Evolutionary conservation across 306 rosid species (phyloP), one percentile per base, ranked within the genome.

Genomic region (Pyrus communis): DNA sequence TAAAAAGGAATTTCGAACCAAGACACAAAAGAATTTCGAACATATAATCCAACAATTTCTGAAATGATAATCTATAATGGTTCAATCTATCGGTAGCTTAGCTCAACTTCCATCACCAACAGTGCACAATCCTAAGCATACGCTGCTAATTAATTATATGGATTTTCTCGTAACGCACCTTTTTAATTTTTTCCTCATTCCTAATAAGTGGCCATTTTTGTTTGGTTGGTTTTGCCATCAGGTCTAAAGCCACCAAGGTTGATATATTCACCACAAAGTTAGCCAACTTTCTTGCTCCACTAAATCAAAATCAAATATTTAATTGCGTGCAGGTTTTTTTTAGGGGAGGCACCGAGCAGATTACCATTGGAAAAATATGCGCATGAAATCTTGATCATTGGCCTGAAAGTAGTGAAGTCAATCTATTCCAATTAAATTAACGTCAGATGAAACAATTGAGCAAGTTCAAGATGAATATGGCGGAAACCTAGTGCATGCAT

Each of bases 231-330:
- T 57, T 72, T 28, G 54, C 35, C 66, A 33, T 57, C 66, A 33
- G 57, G 79, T 67, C 22, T 46, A 43, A 72, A 6, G 78, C 69
- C 70, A 73, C 43, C 65, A 57, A n/a, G 55, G 67, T 27, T 27
- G 14, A 27, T 13, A 4, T 58, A 58, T 23, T 59, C 64, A 72
- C 22, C 43, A 61, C 21, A 61, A 59, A 74, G 65, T 35, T 58
- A 17, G 38, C 42, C 52, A 12, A 79, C 74, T 79, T 73, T 66
- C 40, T 30, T 42, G 46, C 63, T 54, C 82, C 78, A 78, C 82
- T 60, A 62, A 62, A 17, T 7, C 54, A 63, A 59, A 54, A 73
- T 4, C 19, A 67, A 22, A 4, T 18, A 49, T 49, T n/a, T 28
- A 30, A 19, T 18, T 25, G 19, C 30, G 2, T 23, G 58, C 43